These are phyloP conservation scores for Marsdenia floribunda DNA, from an alignment of 257 asterid species.

Conservation along the genomic window DNA sequence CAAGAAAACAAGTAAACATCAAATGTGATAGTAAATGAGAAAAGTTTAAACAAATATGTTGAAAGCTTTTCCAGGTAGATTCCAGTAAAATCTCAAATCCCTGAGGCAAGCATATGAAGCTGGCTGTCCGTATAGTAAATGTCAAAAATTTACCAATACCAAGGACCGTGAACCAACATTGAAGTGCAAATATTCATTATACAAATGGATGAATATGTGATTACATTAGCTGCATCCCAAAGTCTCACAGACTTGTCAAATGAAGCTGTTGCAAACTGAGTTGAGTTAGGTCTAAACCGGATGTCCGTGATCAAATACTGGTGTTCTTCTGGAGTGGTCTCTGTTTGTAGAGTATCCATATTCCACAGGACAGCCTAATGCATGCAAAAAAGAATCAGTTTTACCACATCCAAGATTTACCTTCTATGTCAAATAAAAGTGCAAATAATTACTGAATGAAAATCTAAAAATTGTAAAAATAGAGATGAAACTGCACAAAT, in stretches of 20 bases:
- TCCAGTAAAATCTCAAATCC: neutral
- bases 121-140: neutral
- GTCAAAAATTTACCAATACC: neutral
- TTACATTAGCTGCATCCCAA: conserved; percentile 98
- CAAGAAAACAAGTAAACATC: conserved; percentile 16
- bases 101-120: neutral
- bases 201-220: conserved; percentile 18
- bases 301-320: conserved; percentile 75
- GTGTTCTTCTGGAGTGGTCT: conserved; percentile 70
- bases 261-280: conserved; percentile 88
- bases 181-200: neutral
- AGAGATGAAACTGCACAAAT: neutral
- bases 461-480: neutral
- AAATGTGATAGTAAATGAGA: neutral
- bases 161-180: conserved; percentile 12
- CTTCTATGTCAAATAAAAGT: conserved; percentile 1
- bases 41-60: neutral
- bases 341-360: conserved; percentile 84
- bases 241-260: conserved; percentile 83
- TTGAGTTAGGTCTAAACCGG: conserved; percentile 91
- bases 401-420: neutral
- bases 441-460: neutral
- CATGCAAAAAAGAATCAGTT: conserved; percentile 15
- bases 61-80: neutral
- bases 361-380: conserved; percentile 92